Evolutionary conservation across 495 filamentous ascomycete genomes (phyloP).

Genomic region (Hypoxylon fuscum): DNA sequence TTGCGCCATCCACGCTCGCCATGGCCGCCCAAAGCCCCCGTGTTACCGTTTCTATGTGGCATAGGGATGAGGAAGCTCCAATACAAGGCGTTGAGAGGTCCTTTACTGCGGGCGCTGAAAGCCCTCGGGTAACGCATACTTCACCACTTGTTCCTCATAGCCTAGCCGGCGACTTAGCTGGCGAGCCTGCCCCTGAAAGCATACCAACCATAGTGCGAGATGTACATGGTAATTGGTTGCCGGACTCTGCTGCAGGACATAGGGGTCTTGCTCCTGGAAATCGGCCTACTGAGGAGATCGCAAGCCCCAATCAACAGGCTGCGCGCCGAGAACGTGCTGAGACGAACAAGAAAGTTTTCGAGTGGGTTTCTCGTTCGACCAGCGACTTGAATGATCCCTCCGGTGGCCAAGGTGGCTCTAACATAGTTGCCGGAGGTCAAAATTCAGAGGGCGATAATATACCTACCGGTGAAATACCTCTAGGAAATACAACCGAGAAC

Average conservation of each 20-base stretch:
- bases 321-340: slow-evolving; percentile 45
- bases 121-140: slow-evolving; percentile 24
- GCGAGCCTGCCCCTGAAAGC: slow-evolving; percentile 20
- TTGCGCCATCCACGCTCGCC: slow-evolving; percentile 45
- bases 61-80: slow-evolving; percentile 43
- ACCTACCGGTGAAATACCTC: slow-evolving; percentile 47
- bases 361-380: slow-evolving; percentile 50
- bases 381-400: slow-evolving; percentile 9
- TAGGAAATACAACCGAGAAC: slow-evolving; percentile 52
- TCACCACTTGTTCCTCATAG: slow-evolving; percentile 29
- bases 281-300: slow-evolving; percentile 48
- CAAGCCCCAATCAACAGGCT: slow-evolving; percentile 53
- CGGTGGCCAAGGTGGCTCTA: slow-evolving; percentile 12
- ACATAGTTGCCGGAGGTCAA: slow-evolving; percentile 20
- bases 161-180: slow-evolving; percentile 41
- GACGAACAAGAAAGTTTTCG: slow-evolving; percentile 52
- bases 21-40: slow-evolving; percentile 57
- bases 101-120: slow-evolving; percentile 29
- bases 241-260: slow-evolving; percentile 47
- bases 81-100: slow-evolving; percentile 44
- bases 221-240: slow-evolving; percentile 49
- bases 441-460: slow-evolving; percentile 48
- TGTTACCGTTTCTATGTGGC: slow-evolving; percentile 61
- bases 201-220: slow-evolving; percentile 41
- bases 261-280: slow-evolving; percentile 54